Evolutionary conservation across 2,329 filamentous ascomycete genomes (phyloP).

Genomic region (Pseudogymnoascus sp.): DNA sequence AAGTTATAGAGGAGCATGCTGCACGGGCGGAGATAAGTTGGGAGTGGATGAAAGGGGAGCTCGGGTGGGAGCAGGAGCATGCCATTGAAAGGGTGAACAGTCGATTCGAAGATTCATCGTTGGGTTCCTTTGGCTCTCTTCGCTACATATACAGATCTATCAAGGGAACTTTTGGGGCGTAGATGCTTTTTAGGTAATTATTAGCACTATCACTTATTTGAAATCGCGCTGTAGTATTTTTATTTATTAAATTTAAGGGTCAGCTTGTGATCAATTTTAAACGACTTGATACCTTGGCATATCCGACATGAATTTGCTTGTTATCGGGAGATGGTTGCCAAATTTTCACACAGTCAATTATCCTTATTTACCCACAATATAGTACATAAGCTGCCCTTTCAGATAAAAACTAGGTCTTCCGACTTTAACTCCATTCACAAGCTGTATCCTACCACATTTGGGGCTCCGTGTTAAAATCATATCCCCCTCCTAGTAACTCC

Average conservation of each 20-base stretch:
- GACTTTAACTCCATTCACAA: not conserved
- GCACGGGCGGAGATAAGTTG: conserved; percentile 41
- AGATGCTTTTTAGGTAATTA: not conserved
- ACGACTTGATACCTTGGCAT: not conserved
- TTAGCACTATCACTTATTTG: not conserved
- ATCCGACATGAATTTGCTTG: too few relatives aligned
- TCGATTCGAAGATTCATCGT: conserved; percentile 23
- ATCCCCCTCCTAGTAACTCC: not conserved
- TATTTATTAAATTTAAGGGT: not conserved
- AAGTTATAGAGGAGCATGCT: conserved; percentile 44
- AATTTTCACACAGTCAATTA: not conserved
- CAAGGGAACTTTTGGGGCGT: not conserved
- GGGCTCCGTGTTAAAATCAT: not conserved
- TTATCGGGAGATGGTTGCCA: not conserved
- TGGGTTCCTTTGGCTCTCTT: conserved; percentile 17
- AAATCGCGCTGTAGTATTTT: not conserved
- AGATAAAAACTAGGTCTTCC: not conserved
- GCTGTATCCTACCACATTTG: not conserved
- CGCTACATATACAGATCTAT: not conserved
- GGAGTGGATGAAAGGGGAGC: conserved; percentile 34
- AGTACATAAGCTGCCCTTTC: not conserved
- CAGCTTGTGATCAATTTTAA: not conserved
- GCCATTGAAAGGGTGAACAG: conserved; percentile 22
- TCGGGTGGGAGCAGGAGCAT: conserved; percentile 14
- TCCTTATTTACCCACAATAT: not conserved